Evolutionary conservation across 2,329 filamentous ascomycete species (phyloP).

Genomic region (Alternaria atra): DNA sequence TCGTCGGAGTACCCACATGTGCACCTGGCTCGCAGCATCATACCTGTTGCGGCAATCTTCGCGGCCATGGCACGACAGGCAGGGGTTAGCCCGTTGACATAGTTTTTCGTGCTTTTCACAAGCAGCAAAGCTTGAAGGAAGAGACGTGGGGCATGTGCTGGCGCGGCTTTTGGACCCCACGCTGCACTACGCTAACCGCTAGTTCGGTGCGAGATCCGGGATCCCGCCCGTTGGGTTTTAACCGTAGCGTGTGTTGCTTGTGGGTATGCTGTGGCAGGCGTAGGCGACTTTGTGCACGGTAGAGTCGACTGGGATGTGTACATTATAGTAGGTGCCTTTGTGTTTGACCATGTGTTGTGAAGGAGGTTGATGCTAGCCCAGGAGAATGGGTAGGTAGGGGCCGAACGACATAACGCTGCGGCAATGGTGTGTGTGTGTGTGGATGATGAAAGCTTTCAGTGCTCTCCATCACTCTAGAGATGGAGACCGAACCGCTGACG

Average conservation of each 20-base stretch:
- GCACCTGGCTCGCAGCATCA: slow-evolving; percentile 17
- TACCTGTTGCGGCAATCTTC: slow-evolving; percentile 11
- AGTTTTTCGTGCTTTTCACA: background rate
- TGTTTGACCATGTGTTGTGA: background rate
- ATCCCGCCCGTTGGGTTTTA: slow-evolving; percentile 12
- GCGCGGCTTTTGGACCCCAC: slow-evolving; percentile 12
- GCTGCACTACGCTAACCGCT: slow-evolving; percentile 1
- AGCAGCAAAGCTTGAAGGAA: background rate
- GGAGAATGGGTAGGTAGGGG: background rate
- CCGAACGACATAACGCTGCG: background rate
- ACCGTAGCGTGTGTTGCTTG: background rate
- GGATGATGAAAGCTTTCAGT: background rate
- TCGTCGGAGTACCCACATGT: background rate
- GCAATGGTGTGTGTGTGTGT: background rate
- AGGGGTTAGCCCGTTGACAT: slow-evolving; percentile 5
- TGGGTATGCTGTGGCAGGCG: background rate
- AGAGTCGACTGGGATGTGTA: background rate
- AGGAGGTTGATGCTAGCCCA: background rate
- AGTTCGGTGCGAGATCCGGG: slow-evolving; percentile 6
- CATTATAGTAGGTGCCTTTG: background rate
- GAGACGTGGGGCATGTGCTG: background rate
- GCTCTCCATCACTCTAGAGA: background rate
- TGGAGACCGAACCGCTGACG: background rate
- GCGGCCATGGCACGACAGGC: slow-evolving; percentile 8
- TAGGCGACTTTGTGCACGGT: background rate